These are phyloP conservation scores for Atkinsonella texensis DNA, from an alignment of 2,329 filamentous ascomycete genomes.

Conservation along the genomic window DNA sequence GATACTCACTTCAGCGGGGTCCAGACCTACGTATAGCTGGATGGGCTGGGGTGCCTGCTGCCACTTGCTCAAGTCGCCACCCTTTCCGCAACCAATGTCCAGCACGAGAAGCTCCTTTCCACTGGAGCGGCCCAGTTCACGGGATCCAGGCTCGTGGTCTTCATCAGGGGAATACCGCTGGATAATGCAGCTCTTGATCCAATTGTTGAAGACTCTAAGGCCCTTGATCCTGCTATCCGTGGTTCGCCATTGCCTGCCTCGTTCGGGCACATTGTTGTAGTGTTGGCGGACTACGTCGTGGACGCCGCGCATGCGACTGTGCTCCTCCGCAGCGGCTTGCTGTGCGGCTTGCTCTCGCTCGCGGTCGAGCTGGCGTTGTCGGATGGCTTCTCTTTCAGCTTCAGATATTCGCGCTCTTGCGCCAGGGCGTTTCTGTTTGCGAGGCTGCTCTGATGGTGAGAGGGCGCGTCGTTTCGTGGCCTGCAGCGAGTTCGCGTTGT, in stretches of 20 bases:
- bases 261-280: constrained; percentile 91
- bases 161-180: constrained; percentile 88
- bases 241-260: constrained; percentile 86
- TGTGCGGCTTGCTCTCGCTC: constrained; percentile 30
- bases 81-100: constrained; percentile 94
- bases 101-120: constrained; percentile 64
- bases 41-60: constrained; percentile 83
- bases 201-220: constrained; percentile 91
- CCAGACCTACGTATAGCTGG: constrained; percentile 86
- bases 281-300: constrained; percentile 84
- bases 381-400: constrained; percentile 54
- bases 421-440: constrained; percentile 58
- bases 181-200: constrained; percentile 95
- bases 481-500: constrained; percentile 46
- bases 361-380: constrained; percentile 48
- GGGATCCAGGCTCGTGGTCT: constrained; percentile 51
- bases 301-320: constrained; percentile 38
- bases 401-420: constrained; percentile 55
- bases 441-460: constrained; percentile 43
- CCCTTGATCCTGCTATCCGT: constrained; percentile 94
- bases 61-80: constrained; percentile 92
- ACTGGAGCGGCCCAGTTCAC: constrained; percentile 37
- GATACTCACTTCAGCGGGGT: constrained; percentile 86
- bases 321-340: constrained; percentile 24
- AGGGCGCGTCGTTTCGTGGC: constrained; percentile 46